These are phyloP conservation scores for Lanzia echinophila DNA, from an alignment of 2,329 filamentous ascomycete species.

Conservation along the genomic window DNA sequence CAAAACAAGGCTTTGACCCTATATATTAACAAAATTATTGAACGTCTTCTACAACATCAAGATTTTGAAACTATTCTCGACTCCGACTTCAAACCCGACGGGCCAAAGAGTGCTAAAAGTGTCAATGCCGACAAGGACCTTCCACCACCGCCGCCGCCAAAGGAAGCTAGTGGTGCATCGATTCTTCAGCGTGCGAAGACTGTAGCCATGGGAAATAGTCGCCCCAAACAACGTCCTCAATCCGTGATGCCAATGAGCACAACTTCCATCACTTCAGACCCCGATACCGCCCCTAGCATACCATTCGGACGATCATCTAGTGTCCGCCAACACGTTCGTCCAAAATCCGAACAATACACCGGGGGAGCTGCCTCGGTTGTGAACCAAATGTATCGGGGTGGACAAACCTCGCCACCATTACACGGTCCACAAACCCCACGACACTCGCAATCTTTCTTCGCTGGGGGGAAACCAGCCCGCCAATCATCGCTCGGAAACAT, in stretches of 20 bases:
- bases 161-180: slow-evolving; percentile 37
- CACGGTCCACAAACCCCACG: slow-evolving; percentile 47
- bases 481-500: slow-evolving; percentile 43
- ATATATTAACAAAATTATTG: slow-evolving; percentile 99
- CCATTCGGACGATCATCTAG: slow-evolving; percentile 56
- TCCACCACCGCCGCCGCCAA: slow-evolving; percentile 58
- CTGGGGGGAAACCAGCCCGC: slow-evolving; percentile 47
- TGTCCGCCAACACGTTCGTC: slow-evolving; percentile 44
- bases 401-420: slow-evolving; percentile 51
- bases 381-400: slow-evolving; percentile 82
- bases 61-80: slow-evolving; percentile 93
- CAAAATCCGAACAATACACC: slow-evolving; percentile 58
- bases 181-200: slow-evolving; percentile 57
- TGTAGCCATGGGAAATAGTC: slow-evolving; percentile 39
- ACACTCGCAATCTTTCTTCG: slow-evolving; percentile 59
- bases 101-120: neutral
- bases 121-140: slow-evolving; percentile 67
- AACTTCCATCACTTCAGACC: slow-evolving; percentile 50
- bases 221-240: slow-evolving; percentile 44
- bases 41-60: slow-evolving; percentile 85
- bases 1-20: slow-evolving; percentile 95
- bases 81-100: slow-evolving; percentile 47
- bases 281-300: slow-evolving; percentile 68
- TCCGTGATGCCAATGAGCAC: slow-evolving; percentile 43
- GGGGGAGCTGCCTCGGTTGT: slow-evolving; percentile 61